phyloP scores from a whole-genome alignment of 768 basidiomycete genomes.

The Lactarius quietus region DNA sequence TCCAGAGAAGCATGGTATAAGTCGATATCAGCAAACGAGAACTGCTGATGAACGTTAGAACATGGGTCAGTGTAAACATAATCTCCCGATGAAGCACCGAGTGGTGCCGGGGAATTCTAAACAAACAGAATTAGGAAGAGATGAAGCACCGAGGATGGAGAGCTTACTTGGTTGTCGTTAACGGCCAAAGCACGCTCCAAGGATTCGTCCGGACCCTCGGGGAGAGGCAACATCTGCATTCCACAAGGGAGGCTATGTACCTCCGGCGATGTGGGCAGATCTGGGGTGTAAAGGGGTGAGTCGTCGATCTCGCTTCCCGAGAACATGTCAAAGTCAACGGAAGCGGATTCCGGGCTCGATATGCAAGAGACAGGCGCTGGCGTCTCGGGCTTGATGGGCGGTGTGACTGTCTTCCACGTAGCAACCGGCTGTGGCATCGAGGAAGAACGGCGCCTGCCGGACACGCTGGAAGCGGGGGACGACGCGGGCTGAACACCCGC shows the following conservation, averaged over 20 bases:
- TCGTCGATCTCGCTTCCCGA: slow-evolving; percentile 17
- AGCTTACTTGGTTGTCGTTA: slow-evolving; percentile 14
- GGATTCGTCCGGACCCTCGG: slow-evolving; percentile 4
- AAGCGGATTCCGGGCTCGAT: slow-evolving; percentile 19
- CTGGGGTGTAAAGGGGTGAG: slow-evolving; percentile 20
- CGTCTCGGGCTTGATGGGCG: slow-evolving; percentile 4
- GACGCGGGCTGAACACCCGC: not conserved
- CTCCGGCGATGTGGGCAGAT: slow-evolving; percentile 7
- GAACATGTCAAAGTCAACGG: slow-evolving; percentile 20
- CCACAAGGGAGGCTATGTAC: not conserved
- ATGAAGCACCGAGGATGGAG: not conserved
- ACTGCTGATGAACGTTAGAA: slow-evolving; percentile 8
- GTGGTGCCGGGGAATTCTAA: slow-evolving; percentile 9
- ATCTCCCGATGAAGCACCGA: slow-evolving; percentile 7
- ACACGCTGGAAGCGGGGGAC: not conserved
- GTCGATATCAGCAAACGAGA: slow-evolving; percentile 17
- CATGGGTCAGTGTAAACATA: slow-evolving; percentile 12
- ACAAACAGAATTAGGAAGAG: not conserved
- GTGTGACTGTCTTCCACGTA: not conserved
- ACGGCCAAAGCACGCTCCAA: not conserved
- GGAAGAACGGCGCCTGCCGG: slow-evolving; percentile 23
- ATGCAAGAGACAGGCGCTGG: slow-evolving; percentile 18
- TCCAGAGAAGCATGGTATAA: slow-evolving; percentile 20
- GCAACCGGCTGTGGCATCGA: slow-evolving; percentile 25
- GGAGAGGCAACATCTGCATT: slow-evolving; percentile 13